Percentiles rank a stretch among this genome's conserved stretches.
Conservation (phyloP, 306 rosid genomes). For the Corylus americana region DNA sequence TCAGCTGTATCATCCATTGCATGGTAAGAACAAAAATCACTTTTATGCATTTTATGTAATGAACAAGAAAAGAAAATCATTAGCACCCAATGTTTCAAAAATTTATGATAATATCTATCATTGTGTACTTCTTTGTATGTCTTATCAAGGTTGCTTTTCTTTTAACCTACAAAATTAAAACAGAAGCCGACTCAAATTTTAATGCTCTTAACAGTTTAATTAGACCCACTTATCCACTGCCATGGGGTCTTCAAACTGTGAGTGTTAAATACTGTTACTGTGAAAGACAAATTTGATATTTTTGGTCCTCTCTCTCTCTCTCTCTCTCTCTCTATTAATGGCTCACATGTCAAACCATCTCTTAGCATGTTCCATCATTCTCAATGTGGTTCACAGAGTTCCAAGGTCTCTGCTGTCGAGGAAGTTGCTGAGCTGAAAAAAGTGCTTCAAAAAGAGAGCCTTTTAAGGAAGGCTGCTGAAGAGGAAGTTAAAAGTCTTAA, state of each 20-base stretch:
- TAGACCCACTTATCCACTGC: not conserved
- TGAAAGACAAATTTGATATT: not conserved
- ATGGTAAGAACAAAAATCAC: not conserved
- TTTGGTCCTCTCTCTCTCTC: not conserved
- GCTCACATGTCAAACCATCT: slow-evolving; percentile 26
- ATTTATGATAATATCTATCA: not conserved
- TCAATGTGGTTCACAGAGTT: slow-evolving; percentile 27
- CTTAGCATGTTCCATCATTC: not conserved
- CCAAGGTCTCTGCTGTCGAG: slow-evolving; percentile 43
- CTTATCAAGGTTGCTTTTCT: not conserved
- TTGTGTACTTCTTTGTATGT: not conserved
- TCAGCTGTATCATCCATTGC: not conserved
- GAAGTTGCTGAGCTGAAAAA: slow-evolving; percentile 74
- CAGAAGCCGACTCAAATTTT: not conserved
- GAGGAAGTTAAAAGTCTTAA: slow-evolving; percentile 71
- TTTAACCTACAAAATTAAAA: not conserved
- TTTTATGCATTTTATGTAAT: not conserved
- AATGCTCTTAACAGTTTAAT: not conserved
- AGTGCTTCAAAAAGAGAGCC: slow-evolving; percentile 65
- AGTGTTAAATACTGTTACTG: not conserved
- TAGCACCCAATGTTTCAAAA: not conserved
- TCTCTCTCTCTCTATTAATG: not conserved
- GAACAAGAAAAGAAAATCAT: not conserved
- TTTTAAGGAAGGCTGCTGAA: slow-evolving; percentile 77
- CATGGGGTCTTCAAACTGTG: not conserved